Base-by-base conservation (phyloP, 257 asterid genomes). In the Capsicum pubescens region DNA sequence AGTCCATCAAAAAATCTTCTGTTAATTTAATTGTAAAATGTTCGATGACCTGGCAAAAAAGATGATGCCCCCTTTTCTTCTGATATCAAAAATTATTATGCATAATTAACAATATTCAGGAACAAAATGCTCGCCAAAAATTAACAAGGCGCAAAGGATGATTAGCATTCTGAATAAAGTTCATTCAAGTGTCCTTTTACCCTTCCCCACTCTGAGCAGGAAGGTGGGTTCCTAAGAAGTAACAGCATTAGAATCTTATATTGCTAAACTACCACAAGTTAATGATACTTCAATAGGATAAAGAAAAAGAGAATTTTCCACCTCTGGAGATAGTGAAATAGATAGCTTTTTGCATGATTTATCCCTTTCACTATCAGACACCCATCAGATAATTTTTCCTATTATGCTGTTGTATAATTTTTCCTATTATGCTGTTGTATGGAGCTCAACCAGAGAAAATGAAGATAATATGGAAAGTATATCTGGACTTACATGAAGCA, bases 261-360 rank as follows among this genome's bases (percentile, higher is more conserved):
- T 52, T 21, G 81, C 46, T 52, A 26, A 76, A 52, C 63, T 76
- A 52, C 39, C 61, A 76, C 44, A 76, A 52, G 42, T 50, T 52
- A 76, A 50, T 76, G 61, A 76, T 76, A 26, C 63, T 52, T 76
- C 63, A 76, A 50, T 21, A 52, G 61, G 70, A 63, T 63, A 74
- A 68, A 36, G n/a, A 74, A 74, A 52, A 50, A 48, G 13, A 26
- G 2, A 48, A 12, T 76, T 76, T 50, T 21, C 81, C 46, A 50
- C 61, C 61, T 19, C 80, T 21, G 44, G 17, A 26, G 52, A 21
- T 21, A 76, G 63, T 50, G 46, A 76, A 74, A 50, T 76, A 76
- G 12, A 8, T 50, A 76, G 8, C 4, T 1, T 13, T 50, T 21
- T 21, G 61, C 21, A 76, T 13, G 81, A 76, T 52, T 76, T 21